These are phyloP conservation scores for Suillus sp. DNA, from an alignment of 768 basidiomycete species.

Conservation along the genomic window DNA sequence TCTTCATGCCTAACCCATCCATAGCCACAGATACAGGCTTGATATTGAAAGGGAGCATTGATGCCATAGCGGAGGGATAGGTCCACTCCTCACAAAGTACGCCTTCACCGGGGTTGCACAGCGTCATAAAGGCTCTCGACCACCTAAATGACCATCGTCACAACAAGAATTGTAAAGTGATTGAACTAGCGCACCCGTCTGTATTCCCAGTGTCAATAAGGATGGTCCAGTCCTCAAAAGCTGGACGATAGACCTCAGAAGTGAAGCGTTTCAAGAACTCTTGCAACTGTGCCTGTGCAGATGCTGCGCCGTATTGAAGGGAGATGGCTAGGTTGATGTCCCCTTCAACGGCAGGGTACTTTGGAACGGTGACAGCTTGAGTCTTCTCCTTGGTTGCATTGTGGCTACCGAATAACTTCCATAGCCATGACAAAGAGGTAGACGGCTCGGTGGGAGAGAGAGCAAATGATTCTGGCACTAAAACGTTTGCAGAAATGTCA, in stretches of 20 bases:
- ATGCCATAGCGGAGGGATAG: slow-evolving; percentile 60
- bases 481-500: slow-evolving; percentile 54
- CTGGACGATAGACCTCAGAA: slow-evolving; percentile 52
- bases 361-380: slow-evolving; percentile 56
- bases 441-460: slow-evolving; percentile 28
- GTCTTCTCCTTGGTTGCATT: slow-evolving; percentile 43
- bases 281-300: slow-evolving; percentile 32
- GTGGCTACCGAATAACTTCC: slow-evolving; percentile 49
- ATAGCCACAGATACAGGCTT: slow-evolving; percentile 58
- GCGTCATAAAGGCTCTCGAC: slow-evolving; percentile 55
- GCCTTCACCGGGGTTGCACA: slow-evolving; percentile 68
- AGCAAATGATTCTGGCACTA: slow-evolving; percentile 53
- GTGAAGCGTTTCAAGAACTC: slow-evolving; percentile 35
- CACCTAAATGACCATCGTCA: slow-evolving; percentile 35
- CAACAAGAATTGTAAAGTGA: slow-evolving; percentile 9
- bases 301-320: slow-evolving; percentile 63
- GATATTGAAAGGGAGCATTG: slow-evolving; percentile 40
- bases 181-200: slow-evolving; percentile 45
- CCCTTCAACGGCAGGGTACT: slow-evolving; percentile 48
- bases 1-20: slow-evolving; percentile 72
- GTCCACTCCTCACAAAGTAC: slow-evolving; percentile 71
- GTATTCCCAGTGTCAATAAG: slow-evolving; percentile 71
- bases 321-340: slow-evolving; percentile 62
- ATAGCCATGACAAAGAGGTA: slow-evolving; percentile 56
- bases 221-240: slow-evolving; percentile 58